Conservation (phyloP, 768 basidiomycete genomes). For the Mycena belliarum region DNA sequence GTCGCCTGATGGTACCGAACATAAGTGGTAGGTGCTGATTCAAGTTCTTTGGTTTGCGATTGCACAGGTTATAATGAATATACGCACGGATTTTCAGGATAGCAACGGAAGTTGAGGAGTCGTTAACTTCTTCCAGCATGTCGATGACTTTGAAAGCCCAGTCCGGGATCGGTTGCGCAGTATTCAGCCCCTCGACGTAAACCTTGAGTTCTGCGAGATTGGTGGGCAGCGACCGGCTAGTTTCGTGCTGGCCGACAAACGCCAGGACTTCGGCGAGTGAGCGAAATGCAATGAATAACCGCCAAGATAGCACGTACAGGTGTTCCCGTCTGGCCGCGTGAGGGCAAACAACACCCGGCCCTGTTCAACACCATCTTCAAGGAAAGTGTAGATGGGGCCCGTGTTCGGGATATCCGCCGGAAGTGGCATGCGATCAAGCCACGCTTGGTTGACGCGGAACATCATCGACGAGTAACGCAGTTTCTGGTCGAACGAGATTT, state of each 20-base stretch:
- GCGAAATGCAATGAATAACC: not conserved
- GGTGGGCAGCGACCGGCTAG: conserved; percentile 5
- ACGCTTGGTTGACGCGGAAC: conserved; percentile 14
- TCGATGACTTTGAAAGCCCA: conserved; percentile 31
- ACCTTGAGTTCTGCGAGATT: conserved; percentile 21
- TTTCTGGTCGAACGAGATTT: conserved; percentile 27
- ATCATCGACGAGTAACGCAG: conserved; percentile 24
- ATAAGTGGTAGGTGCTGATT: conserved; percentile 25
- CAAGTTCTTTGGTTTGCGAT: not conserved
- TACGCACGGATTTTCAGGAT: conserved; percentile 2
- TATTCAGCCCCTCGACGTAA: conserved; percentile 12
- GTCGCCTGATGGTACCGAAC: conserved; percentile 28
- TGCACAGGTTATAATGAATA: not conserved
- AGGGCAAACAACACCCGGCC: conserved; percentile 18
- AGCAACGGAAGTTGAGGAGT: conserved; percentile 11
- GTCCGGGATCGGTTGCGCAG: conserved; percentile 25
- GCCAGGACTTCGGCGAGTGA: conserved; percentile 14
- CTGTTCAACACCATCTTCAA: conserved; percentile 17
- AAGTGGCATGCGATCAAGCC: conserved; percentile 20
- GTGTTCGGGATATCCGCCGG: conserved; percentile 19
- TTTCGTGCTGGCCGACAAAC: conserved; percentile 15
- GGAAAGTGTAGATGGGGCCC: conserved; percentile 15
- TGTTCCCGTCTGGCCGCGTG: conserved; percentile 17
- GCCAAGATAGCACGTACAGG: conserved; percentile 3
- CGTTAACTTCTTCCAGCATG: conserved; percentile 28